Evolutionary conservation across 345 rosid genomes (phyloP), one percentile per base, ranked within the genome.

Genomic region (Boechera retrofracta): DNA sequence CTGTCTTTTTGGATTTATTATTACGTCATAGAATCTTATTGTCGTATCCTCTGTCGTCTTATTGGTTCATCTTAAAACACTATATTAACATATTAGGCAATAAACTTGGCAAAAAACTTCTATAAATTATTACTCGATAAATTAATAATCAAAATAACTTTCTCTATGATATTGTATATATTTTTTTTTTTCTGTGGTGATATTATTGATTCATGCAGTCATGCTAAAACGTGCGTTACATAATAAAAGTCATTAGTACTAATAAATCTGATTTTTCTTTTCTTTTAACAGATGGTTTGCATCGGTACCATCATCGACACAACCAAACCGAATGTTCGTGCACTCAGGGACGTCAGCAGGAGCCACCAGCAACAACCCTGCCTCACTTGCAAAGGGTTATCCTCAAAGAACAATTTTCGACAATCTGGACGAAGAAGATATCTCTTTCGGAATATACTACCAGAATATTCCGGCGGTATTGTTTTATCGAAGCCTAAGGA

Each of bases 391-490:
- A 1, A 81, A 72, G 62, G 98, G 98, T 7, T 94, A 88, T 83
- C 90, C 93, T 1, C 97, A 90, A 53, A 80, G 89, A 58, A 94
- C 97, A 3, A 92, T 94, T 4, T 92, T 94, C 64, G 90, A 94
- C 54, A 90, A 87, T 78, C 80, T 94, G 0, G 77, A 84, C 1
- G 86, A 75, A 9, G 80, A 81, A 55, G 87, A 85, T 36, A 67
- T 89, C 42, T 77, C 89, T 15, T 90, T 89, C 85, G 88, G 92
- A 49, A 89, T 94, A 63, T 94, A 90, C 87, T 94, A 16, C 74
- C 98, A 94, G 85, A 89, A 89, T 53, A 89, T 94, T 51, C 98
- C 97, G 10, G 89, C 98, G 1, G 86, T 91, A 1, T 70, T 92
- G 78, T 87, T 92, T 80, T 94, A 87, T 59, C 83, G 85, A 52